Conservation (phyloP, 257 asterid genomes). For the Capsicum rhomboideum region DNA sequence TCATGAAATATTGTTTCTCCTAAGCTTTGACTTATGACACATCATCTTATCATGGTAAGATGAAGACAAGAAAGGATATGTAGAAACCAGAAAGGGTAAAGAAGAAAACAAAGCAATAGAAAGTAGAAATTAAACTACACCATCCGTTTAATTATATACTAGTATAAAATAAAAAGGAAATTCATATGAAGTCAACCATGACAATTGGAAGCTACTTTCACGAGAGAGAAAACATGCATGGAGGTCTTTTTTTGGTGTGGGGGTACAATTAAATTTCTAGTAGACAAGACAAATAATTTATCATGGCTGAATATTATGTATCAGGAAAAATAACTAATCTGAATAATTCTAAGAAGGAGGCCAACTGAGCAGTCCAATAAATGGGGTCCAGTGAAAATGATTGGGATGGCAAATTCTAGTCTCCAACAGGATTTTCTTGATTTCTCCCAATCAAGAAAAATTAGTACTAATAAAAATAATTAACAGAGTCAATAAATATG, state of each 20-base stretch:
- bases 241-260: background rate
- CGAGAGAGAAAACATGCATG: background rate
- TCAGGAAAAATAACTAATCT: background rate
- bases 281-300: background rate
- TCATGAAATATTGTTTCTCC: background rate
- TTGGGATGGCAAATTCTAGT: background rate
- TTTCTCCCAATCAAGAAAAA: background rate
- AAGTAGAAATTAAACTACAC: too few species aligned
- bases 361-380: conserved; percentile 3
- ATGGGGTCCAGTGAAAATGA: conserved; percentile 14
- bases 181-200: background rate
- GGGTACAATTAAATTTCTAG: conserved; percentile 3
- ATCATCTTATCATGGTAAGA: background rate
- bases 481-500: conserved; percentile 10
- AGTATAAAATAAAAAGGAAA: background rate
- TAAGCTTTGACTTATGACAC: background rate
- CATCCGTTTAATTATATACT: too few species aligned
- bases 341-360: conserved; percentile 4
- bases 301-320: conserved; percentile 5
- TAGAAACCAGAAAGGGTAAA: background rate
- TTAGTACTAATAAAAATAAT: background rate
- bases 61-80: background rate
- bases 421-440: background rate
- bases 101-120: background rate
- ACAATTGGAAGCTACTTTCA: conserved; percentile 7